Conservation (phyloP, 352 stramenopile species). For the Lagenidium sp. region DNA sequence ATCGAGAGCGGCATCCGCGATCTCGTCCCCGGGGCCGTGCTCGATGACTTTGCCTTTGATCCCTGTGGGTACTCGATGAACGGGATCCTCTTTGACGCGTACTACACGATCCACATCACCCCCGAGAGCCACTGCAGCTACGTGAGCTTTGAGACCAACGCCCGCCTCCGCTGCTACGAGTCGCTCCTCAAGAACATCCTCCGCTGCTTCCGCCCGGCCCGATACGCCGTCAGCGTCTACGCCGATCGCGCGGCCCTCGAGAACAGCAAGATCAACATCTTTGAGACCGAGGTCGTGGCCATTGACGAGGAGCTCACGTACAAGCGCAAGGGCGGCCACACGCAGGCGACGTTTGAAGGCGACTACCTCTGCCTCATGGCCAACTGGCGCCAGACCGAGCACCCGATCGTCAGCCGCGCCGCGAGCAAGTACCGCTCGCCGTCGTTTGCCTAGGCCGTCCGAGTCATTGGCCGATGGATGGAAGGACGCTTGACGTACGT, state of each 20-base stretch:
- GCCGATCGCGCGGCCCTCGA: constrained; percentile 79
- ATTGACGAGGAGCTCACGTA: constrained; percentile 70
- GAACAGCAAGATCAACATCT: constrained; percentile 62
- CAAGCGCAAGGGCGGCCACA: constrained; percentile 78
- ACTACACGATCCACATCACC: constrained; percentile 99
- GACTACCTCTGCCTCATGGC: constrained; percentile 83
- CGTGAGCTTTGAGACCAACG: constrained; percentile 98
- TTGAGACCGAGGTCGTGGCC: constrained; percentile 55
- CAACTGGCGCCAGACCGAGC: constrained; percentile 53
- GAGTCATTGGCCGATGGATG: too few species aligned
- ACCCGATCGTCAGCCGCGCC: constrained; percentile 24
- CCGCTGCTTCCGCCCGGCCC: constrained; percentile 93
- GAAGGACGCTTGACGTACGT: too few species aligned
- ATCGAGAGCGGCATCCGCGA: constrained; percentile 92
- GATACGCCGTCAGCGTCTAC: constrained; percentile 98
- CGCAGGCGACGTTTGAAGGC: constrained; percentile 76
- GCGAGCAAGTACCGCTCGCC: constrained; percentile 64
- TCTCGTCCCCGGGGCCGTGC: constrained; percentile 90
- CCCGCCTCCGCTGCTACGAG: constrained; percentile 71
- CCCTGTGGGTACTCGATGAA: constrained; percentile 99
- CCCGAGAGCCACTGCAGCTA: constrained; percentile 96
- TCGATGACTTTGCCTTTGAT: constrained; percentile 98
- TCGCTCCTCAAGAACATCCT: constrained; percentile 97
- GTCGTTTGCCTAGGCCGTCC: constrained; percentile 64
- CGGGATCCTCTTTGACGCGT: constrained; percentile 95